These are phyloP conservation scores for Wickerhamomyces mucosus DNA, from an alignment of 805 yeast genomes.

Conservation along the genomic window DNA sequence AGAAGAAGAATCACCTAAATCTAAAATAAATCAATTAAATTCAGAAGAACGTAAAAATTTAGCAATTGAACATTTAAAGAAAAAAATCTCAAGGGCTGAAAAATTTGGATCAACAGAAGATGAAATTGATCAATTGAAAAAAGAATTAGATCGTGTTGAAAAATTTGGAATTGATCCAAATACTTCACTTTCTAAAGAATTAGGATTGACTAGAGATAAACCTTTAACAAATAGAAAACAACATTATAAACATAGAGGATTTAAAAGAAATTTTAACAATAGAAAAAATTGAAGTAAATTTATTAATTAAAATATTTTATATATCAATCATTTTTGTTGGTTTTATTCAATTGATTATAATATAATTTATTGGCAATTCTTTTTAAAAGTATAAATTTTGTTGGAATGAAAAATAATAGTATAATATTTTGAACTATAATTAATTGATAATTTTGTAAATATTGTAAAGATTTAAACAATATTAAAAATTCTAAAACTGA, in stretches of 20 bases:
- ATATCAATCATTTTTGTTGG: too few relatives aligned
- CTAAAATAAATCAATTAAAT: slow-evolving; percentile 28
- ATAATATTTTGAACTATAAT: slow-evolving; percentile 3
- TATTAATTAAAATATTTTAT: too few relatives aligned
- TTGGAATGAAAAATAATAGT: slow-evolving; percentile 12
- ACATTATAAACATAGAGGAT: slow-evolving; percentile 5
- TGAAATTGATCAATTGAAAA: slow-evolving; percentile 42
- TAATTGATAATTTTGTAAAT: slow-evolving; percentile 1
- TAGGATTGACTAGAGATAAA: slow-evolving; percentile 35
- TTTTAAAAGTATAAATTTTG: slow-evolving; percentile 10
- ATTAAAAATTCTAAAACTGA: slow-evolving; percentile 12
- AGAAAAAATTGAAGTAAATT: too few relatives aligned
- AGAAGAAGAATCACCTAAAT: slow-evolving; percentile 21
- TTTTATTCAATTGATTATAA: too few relatives aligned
- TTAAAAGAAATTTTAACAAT: too few relatives aligned
- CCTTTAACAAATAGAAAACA: slow-evolving; percentile 5
- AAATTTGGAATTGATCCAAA: slow-evolving; percentile 75
- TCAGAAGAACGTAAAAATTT: slow-evolving; percentile 64
- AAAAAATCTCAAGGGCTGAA: slow-evolving; percentile 61
- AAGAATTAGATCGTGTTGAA: slow-evolving; percentile 59
- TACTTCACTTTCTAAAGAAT: slow-evolving; percentile 56
- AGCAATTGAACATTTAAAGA: slow-evolving; percentile 58
- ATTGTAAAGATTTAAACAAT: slow-evolving; percentile 11
- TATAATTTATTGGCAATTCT: slow-evolving; percentile 1
- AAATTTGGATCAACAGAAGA: slow-evolving; percentile 60